Percentiles rank a stretch among this genome's conserved stretches.
These are phyloP conservation scores for Massarina eburnea DNA, from an alignment of 2,329 filamentous ascomycete genomes.

Conservation along the genomic window DNA sequence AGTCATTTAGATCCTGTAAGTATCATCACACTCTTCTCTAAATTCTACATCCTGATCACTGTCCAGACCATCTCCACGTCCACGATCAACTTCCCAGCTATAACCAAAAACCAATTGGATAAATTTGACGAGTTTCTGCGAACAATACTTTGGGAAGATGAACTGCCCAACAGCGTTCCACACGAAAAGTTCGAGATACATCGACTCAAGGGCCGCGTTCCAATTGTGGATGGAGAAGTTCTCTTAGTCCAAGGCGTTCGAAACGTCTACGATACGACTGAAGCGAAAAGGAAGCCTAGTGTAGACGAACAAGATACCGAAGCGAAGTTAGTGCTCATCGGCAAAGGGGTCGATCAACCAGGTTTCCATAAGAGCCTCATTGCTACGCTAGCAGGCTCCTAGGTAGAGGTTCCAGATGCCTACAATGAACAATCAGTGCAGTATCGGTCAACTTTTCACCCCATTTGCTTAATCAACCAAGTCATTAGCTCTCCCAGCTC, in stretches of 20 bases:
- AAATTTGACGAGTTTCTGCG: slow-evolving; percentile 80
- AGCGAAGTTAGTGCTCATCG: slow-evolving; percentile 38
- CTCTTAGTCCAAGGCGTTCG: slow-evolving; percentile 89
- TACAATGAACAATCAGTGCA: not conserved
- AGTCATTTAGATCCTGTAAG: slow-evolving; percentile 86
- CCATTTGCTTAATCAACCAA: too few species aligned
- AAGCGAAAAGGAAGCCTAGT: slow-evolving; percentile 40
- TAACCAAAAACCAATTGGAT: slow-evolving; percentile 61
- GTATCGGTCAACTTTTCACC: not conserved
- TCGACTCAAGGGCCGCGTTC: slow-evolving; percentile 78
- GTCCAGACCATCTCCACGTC: slow-evolving; percentile 79
- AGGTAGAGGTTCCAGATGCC: not conserved
- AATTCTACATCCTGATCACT: not conserved
- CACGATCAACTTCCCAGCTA: slow-evolving; percentile 65
- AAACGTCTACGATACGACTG: slow-evolving; percentile 90
- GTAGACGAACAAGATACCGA: not conserved
- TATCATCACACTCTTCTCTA: not conserved
- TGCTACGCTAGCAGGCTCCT: slow-evolving; percentile 4
- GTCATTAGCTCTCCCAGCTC: too few species aligned
- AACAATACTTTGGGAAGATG: slow-evolving; percentile 78
- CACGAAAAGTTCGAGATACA: slow-evolving; percentile 72
- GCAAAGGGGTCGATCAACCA: slow-evolving; percentile 28
- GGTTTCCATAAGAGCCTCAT: slow-evolving; percentile 17
- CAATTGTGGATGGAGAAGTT: slow-evolving; percentile 63
- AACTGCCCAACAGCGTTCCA: slow-evolving; percentile 50